These are phyloP conservation scores for Sicyos edulis DNA, from an alignment of 306 rosid genomes.

Conservation along the genomic window DNA sequence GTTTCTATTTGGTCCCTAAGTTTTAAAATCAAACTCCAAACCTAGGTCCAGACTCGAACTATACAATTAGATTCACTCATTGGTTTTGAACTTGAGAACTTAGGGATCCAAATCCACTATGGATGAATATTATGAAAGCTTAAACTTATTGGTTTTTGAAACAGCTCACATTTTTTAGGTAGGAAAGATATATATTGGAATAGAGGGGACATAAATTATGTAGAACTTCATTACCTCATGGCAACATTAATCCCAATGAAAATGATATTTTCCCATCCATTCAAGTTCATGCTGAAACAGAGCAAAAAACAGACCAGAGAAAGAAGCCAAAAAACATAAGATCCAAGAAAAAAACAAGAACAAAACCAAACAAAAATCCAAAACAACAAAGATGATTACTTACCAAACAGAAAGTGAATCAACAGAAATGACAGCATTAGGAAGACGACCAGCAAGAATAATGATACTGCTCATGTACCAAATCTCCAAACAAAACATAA, in stretches of 20 bases:
- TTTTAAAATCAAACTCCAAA: no score
- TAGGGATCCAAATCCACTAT: no score
- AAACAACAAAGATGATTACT: no score
- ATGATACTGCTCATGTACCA: slow-evolving; percentile 37
- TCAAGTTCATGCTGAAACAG: slow-evolving; percentile 24
- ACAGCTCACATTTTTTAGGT: neutral
- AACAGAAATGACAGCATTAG: slow-evolving; percentile 39
- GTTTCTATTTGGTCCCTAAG: no score
- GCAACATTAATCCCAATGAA: slow-evolving; percentile 32
- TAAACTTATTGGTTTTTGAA: no score
- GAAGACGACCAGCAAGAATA: slow-evolving; percentile 34
- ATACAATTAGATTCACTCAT: no score
- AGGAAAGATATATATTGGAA: neutral
- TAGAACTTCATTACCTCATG: slow-evolving; percentile 23
- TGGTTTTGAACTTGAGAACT: no score
- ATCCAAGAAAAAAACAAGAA: neutral
- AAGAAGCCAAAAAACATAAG: neutral
- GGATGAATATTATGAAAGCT: neutral
- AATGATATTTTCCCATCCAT: slow-evolving; percentile 30
- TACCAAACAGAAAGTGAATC: slow-evolving; percentile 57
- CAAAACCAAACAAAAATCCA: neutral
- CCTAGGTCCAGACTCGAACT: no score
- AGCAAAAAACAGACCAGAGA: neutral
- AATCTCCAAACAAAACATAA: slow-evolving; percentile 73
- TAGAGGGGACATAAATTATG: neutral